These are phyloP conservation scores for Prunus armeniaca DNA, from an alignment of 306 rosid genomes.

Conservation along the genomic window DNA sequence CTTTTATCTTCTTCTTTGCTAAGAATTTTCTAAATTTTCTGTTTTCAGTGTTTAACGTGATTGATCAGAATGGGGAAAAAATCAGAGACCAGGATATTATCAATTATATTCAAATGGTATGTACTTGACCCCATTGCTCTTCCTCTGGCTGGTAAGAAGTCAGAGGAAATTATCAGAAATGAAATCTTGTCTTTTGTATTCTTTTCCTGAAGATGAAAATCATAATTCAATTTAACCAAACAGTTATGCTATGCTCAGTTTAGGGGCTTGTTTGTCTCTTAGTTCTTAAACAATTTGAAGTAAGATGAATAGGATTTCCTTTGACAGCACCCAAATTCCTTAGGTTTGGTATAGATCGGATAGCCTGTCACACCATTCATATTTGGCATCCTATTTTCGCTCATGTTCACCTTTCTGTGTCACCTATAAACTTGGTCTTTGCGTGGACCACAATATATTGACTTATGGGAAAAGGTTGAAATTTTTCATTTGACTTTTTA, in stretches of 20 bases:
- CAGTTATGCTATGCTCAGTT: background rate
- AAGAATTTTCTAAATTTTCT: background rate
- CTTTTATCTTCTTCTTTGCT: conserved; percentile 2
- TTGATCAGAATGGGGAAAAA: conserved; percentile 70
- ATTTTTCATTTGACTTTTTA: conserved; percentile 14
- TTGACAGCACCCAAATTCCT: background rate
- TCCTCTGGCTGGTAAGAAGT: background rate
- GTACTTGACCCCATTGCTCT: background rate
- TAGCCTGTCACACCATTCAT: background rate
- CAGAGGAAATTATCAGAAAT: background rate
- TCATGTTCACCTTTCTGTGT: background rate
- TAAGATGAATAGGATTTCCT: background rate
- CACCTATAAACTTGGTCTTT: background rate
- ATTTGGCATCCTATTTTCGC: background rate
- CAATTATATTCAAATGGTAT: conserved; percentile 80
- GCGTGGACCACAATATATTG: background rate
- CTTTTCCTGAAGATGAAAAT: conserved; percentile 5
- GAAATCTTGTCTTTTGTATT: background rate
- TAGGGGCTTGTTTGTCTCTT: background rate
- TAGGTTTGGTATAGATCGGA: background rate
- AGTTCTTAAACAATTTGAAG: background rate
- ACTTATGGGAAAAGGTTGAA: background rate
- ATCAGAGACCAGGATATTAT: conserved; percentile 80
- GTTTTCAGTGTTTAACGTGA: conserved; percentile 79
- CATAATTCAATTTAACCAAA: background rate